Percentiles rank a stretch among this genome's conserved stretches.
These are phyloP conservation scores for Thielaviopsis euricoi DNA, from an alignment of 2,329 filamentous ascomycete species.

Conservation along the genomic window DNA sequence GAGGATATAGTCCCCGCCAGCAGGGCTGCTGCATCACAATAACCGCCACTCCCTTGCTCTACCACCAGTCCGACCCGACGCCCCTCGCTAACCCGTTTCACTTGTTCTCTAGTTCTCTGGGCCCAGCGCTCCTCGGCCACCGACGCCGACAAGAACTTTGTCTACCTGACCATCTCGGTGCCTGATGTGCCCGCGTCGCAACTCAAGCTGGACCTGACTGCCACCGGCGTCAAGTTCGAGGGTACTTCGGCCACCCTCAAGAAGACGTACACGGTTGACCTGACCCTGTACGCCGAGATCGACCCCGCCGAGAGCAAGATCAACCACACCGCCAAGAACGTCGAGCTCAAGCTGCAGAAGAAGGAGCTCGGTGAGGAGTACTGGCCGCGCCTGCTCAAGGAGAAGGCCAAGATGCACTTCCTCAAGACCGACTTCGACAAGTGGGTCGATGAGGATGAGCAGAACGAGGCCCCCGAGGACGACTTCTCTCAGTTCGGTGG, in stretches of 20 bases:
- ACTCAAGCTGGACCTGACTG: slow-evolving; percentile 69
- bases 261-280: slow-evolving; percentile 66
- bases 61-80: background rate
- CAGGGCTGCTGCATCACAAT: background rate
- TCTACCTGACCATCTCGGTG: slow-evolving; percentile 84
- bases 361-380: slow-evolving; percentile 89
- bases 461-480: slow-evolving; percentile 76
- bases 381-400: slow-evolving; percentile 93
- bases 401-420: slow-evolving; percentile 78
- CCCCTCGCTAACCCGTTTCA: background rate
- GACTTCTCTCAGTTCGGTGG: slow-evolving; percentile 54
- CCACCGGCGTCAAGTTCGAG: slow-evolving; percentile 62
- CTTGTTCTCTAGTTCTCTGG: slow-evolving; percentile 60
- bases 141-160: slow-evolving; percentile 77
- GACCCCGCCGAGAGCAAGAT: slow-evolving; percentile 70
- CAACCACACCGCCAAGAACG: slow-evolving; percentile 73
- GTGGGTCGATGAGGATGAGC: slow-evolving; percentile 98
- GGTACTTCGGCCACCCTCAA: slow-evolving; percentile 75
- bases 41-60: background rate
- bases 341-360: slow-evolving; percentile 88
- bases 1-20: too few relatives aligned
- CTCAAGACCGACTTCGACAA: slow-evolving; percentile 98
- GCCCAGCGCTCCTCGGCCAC: slow-evolving; percentile 79
- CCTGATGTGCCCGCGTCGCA: slow-evolving; percentile 64
- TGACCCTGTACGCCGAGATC: slow-evolving; percentile 85